These are phyloP conservation scores for Trifolium dubium DNA, from an alignment of 306 rosid genomes.

Conservation along the genomic window DNA sequence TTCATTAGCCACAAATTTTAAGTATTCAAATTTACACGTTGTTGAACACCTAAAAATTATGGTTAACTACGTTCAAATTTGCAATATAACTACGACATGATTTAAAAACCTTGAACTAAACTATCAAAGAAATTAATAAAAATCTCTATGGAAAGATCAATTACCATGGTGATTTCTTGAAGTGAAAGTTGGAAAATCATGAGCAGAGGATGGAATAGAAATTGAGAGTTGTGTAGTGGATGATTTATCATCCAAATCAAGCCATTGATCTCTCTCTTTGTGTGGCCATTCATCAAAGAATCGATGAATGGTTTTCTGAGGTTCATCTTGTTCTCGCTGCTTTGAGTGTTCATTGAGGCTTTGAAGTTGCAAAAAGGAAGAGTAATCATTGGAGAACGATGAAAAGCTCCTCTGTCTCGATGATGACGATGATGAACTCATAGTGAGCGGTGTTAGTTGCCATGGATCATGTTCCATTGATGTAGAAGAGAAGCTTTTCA, in stretches of 20 bases:
- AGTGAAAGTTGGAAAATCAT: constrained; percentile 63
- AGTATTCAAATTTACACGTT: not conserved
- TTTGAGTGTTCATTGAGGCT: constrained; percentile 47
- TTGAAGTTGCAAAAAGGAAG: constrained; percentile 67
- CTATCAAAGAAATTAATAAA: not conserved
- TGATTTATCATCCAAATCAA: constrained; percentile 77
- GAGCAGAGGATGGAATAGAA: constrained; percentile 72
- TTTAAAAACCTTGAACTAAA: not conserved
- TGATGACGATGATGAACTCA: constrained; percentile 64
- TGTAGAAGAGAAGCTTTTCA: constrained; percentile 64
- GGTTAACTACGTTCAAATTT: not conserved
- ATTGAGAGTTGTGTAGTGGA: constrained; percentile 82
- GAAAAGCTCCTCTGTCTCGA: constrained; percentile 62
- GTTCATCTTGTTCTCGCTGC: constrained; percentile 57
- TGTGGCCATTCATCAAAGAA: constrained; percentile 92
- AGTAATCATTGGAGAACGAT: constrained; percentile 55
- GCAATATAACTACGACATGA: not conserved
- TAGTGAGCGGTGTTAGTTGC: constrained; percentile 81
- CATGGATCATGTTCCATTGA: constrained; percentile 62
- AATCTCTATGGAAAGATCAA: constrained; percentile 6
- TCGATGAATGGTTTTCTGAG: constrained; percentile 74
- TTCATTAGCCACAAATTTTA: not conserved
- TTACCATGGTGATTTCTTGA: constrained; percentile 60
- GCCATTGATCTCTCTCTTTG: constrained; percentile 73
- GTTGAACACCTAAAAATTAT: not conserved